Evolutionary conservation across 345 rosid genomes (phyloP).

Genomic region (Pistacia atlantica): DNA sequence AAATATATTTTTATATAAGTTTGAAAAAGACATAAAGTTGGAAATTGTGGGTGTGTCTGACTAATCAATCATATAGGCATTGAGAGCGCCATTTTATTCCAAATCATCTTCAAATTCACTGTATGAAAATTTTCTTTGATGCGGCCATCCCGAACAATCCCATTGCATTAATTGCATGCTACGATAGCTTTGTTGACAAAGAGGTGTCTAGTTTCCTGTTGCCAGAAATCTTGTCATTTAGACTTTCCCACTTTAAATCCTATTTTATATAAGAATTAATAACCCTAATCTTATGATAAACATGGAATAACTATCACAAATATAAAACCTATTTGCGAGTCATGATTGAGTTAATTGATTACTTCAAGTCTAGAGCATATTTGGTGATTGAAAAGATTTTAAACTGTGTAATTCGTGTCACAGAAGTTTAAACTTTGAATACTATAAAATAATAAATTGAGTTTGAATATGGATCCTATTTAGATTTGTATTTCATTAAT

Average conservation of each 20-base stretch:
- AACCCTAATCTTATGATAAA: neutral
- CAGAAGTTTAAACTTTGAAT: too few species aligned
- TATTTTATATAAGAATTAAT: too few species aligned
- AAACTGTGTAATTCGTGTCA: too few species aligned
- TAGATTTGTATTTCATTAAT: too few species aligned
- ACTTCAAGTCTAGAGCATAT: too few species aligned
- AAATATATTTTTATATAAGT: neutral
- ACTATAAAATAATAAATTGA: too few species aligned
- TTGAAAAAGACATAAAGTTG: slow-evolving; percentile 49
- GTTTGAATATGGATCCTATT: too few species aligned
- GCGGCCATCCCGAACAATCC: slow-evolving; percentile 12
- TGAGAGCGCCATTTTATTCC: slow-evolving; percentile 28
- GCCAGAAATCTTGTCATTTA: neutral
- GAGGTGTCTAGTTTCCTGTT: slow-evolving; percentile 5
- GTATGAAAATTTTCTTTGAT: slow-evolving; percentile 32
- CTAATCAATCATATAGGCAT: slow-evolving; percentile 20
- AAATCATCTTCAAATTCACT: slow-evolving; percentile 23
- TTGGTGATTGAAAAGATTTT: too few species aligned
- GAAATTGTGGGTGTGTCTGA: slow-evolving; percentile 22
- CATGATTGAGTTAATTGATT: too few species aligned
- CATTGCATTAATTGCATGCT: slow-evolving; percentile 9
- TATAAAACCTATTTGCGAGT: too few species aligned
- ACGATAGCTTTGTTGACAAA: slow-evolving; percentile 28
- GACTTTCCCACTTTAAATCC: neutral
- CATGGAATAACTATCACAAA: neutral